These are phyloP conservation scores for Hordeum vulgare DNA, from an alignment of 176 grass and related monocot species.

Conservation along the genomic window DNA sequence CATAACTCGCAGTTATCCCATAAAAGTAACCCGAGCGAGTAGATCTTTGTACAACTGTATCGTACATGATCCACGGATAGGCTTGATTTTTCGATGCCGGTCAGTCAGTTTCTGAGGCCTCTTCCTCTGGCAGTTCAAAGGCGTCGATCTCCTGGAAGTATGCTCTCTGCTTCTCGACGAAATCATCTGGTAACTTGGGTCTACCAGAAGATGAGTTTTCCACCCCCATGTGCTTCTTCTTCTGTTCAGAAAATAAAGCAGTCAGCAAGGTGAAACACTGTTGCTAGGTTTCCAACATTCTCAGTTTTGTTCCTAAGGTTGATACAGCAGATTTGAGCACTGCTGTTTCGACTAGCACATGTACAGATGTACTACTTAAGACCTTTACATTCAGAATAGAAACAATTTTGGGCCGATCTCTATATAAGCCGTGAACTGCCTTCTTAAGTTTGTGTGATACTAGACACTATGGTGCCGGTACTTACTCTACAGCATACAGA, in stretches of 20 bases:
- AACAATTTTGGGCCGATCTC: neutral
- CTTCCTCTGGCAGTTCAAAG: constrained; percentile 44
- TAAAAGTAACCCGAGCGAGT: neutral
- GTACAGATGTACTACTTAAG: neutral
- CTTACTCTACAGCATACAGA: neutral
- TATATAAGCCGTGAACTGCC: neutral
- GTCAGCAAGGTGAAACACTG: neutral
- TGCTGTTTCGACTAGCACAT: neutral
- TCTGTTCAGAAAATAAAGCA: constrained; percentile 21
- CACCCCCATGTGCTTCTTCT: neutral
- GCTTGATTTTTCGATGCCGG: constrained; percentile 16
- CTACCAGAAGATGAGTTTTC: neutral
- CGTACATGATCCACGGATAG: neutral
- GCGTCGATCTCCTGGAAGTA: constrained; percentile 56
- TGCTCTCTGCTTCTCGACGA: constrained; percentile 14
- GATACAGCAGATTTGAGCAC: neutral
- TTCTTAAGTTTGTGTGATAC: neutral
- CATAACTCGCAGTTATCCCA: neutral
- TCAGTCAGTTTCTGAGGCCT: constrained; percentile 34
- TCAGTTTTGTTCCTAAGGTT: neutral
- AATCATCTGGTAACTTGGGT: constrained; percentile 7
- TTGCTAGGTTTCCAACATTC: neutral
- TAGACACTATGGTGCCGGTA: neutral
- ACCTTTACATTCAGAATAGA: neutral
- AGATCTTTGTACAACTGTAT: neutral